These are phyloP conservation scores for Neovahlkampfia damariscottae DNA, from an alignment of 78 protist genomes.

Conservation along the genomic window DNA sequence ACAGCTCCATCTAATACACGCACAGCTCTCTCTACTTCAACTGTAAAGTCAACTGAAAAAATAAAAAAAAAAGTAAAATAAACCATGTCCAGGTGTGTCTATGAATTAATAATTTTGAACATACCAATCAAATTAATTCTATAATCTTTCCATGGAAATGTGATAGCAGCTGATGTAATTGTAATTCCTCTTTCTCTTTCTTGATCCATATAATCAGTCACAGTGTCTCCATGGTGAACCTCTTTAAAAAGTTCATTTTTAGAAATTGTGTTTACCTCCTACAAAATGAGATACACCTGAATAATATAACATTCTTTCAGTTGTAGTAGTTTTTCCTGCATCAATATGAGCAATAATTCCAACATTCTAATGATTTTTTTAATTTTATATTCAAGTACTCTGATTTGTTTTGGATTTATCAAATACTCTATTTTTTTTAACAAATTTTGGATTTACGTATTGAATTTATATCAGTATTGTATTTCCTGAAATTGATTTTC, in stretches of 20 bases:
- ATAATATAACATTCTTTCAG: conserved; percentile 83
- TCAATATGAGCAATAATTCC: conserved; percentile 96
- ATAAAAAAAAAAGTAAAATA: no score
- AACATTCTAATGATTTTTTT: conserved; percentile 53
- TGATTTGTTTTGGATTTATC: no score
- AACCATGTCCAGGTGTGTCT: conserved; percentile 97
- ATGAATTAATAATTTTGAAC: conserved; percentile 31
- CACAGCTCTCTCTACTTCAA: conserved; percentile 77
- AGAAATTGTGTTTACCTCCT: no score
- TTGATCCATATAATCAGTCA: conserved; percentile 68
- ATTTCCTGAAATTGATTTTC: no score
- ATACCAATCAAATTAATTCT: background rate
- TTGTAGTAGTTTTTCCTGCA: conserved; percentile 85
- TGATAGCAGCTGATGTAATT: conserved; percentile 65
- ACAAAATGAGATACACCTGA: conserved; percentile 54
- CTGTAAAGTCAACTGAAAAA: conserved; percentile 91
- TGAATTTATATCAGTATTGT: no score
- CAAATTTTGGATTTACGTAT: no score
- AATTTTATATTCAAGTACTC: no score
- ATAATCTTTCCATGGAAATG: conserved; percentile 57
- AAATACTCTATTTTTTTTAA: no score
- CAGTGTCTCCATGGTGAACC: conserved; percentile 81
- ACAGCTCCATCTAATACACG: conserved; percentile 78
- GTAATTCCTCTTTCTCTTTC: conserved; percentile 91
- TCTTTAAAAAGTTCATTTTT: conserved; percentile 37